These are phyloP conservation scores for Suillus luteus DNA, from an alignment of 768 basidiomycete genomes.

Conservation along the genomic window DNA sequence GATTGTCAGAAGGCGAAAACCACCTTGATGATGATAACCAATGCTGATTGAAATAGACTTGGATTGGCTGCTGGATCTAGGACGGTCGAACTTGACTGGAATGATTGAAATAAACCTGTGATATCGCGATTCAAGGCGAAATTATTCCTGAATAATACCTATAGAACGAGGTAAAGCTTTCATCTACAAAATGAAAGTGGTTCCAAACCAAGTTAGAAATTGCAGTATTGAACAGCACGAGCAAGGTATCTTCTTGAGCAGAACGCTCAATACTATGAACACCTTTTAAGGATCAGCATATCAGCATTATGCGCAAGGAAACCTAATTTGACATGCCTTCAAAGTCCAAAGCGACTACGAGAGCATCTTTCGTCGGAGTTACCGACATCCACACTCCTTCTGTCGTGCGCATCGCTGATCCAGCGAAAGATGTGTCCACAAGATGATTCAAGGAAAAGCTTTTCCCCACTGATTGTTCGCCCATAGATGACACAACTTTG, in stretches of 20 bases:
- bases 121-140: slow-evolving; percentile 64
- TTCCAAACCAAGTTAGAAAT: slow-evolving; percentile 59
- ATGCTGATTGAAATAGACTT: slow-evolving; percentile 55
- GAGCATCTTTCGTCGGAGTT: slow-evolving; percentile 53
- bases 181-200: not conserved
- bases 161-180: not conserved
- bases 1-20: not conserved
- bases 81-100: slow-evolving; percentile 58
- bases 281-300: slow-evolving; percentile 28
- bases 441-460: slow-evolving; percentile 61
- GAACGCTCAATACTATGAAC: slow-evolving; percentile 67
- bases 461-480: slow-evolving; percentile 67
- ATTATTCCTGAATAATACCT: slow-evolving; percentile 69
- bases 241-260: slow-evolving; percentile 61
- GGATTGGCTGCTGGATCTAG: slow-evolving; percentile 62
- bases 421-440: slow-evolving; percentile 64
- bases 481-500: slow-evolving; percentile 68
- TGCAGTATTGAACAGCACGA: slow-evolving; percentile 66
- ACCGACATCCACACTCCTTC: slow-evolving; percentile 72
- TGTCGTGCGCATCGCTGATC: slow-evolving; percentile 64
- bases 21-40: slow-evolving; percentile 67
- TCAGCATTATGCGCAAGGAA: slow-evolving; percentile 12
- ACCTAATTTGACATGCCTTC: slow-evolving; percentile 43
- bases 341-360: slow-evolving; percentile 64
- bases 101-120: slow-evolving; percentile 60